A percentile compares a stretch with the other conserved stretches of the same genome.
phyloP scores from a whole-genome alignment of 306 rosid genomes.

The Rubus parviflorus region DNA sequence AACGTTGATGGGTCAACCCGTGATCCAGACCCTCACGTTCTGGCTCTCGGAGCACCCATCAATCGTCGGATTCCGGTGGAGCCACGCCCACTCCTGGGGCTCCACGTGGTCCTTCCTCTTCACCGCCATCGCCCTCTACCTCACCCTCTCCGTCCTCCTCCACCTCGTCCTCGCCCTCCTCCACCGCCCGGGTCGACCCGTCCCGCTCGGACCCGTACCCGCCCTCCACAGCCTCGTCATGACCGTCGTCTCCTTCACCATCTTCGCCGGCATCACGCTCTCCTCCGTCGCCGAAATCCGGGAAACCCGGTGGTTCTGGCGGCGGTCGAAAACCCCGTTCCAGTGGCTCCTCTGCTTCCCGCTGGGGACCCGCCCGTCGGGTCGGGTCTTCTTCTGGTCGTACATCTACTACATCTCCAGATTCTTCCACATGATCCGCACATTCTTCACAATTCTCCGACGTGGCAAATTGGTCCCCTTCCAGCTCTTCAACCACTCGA shows the following conservation, averaged over 20 bases:
- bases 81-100: slow-evolving; percentile 66
- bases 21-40: slow-evolving; percentile 44
- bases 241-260: slow-evolving; percentile 59
- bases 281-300: slow-evolving; percentile 78
- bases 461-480: slow-evolving; percentile 51
- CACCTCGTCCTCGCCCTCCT: slow-evolving; percentile 39
- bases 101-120: slow-evolving; percentile 90
- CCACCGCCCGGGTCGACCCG: slow-evolving; percentile 36
- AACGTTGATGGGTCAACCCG: slow-evolving; percentile 10
- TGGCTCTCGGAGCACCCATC: slow-evolving; percentile 89
- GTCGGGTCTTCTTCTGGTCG: slow-evolving; percentile 98
- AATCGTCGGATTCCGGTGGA: slow-evolving; percentile 86
- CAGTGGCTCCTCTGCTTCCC: slow-evolving; percentile 98
- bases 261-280: slow-evolving; percentile 68
- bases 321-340: slow-evolving; percentile 71
- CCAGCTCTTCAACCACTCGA: slow-evolving; percentile 73
- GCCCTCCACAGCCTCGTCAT: slow-evolving; percentile 76
- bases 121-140: slow-evolving; percentile 52
- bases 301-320: slow-evolving; percentile 96
- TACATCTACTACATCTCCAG: slow-evolving; percentile 70
- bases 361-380: slow-evolving; percentile 81
- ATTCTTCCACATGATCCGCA: slow-evolving; percentile 70
- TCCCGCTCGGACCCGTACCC: slow-evolving; percentile 81
- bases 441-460: slow-evolving; percentile 51
- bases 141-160: slow-evolving; percentile 46